Base-by-base conservation (phyloP, 2,329 filamentous ascomycete genomes). In the Epicoccum sorghinum region DNA sequence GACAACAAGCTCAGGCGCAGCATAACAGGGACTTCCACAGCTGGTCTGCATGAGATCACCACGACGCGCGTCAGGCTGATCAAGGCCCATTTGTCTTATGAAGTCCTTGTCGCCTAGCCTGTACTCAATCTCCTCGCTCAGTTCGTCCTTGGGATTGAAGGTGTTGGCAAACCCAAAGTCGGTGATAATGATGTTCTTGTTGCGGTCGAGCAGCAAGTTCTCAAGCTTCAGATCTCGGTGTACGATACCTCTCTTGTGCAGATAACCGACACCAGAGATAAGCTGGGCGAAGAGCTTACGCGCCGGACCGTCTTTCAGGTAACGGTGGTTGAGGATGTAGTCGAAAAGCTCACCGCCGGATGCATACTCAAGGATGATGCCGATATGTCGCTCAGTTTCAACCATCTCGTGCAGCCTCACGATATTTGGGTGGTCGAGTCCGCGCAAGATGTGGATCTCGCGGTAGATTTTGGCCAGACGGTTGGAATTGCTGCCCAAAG, bases 161-260 rank as follows among this genome's bases (percentile, higher is more conserved):
- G 93, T 98, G 76, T 99, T 99, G 64, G 95, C 95, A 73, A 99
- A 99, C 14, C 95, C 95, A 77, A 99, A 99, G 77, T 99, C 95
- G 13, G 95, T 99, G 71, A 99, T 99, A 78, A 99, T 99, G 70
- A 99, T 98, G 79, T 99, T 99, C 60, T 92, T 89, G 72, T 99
- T 97, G 59, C 93, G 89, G 77, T 99, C 95, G 46, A 99, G 83
- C 33, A 99, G 83, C 67, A 99, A 76, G 71, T 99, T 99, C 78
- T 99, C 95, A 41, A 99, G 82, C 78, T 99, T 99, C 62, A 99
- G 78, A 78, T 99, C 95, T 68, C 95, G 88, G 74, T 99, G 95
- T 12, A 99, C 95, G 64, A 99, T 99, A 57, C 95, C 95, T 78
- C 96, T 98, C 77, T 96, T 97, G 79, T 99, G 95, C 54, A 99